Conservation (phyloP, 805 yeast genomes). For the Candida dajiaensis region DNA sequence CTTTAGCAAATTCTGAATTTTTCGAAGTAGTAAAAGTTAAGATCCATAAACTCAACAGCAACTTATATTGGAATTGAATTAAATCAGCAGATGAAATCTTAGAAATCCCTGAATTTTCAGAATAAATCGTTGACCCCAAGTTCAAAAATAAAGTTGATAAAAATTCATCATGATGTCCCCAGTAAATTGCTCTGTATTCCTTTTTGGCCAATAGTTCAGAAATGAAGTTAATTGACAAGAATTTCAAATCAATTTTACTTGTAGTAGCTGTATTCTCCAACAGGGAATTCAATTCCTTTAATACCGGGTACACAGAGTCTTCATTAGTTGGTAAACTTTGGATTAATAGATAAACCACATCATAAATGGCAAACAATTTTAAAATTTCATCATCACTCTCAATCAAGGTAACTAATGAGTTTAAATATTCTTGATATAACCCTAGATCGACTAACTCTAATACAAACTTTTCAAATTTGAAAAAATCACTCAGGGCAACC, state of each 20-base stretch:
- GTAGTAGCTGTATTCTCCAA: conserved; percentile 19
- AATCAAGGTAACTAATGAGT: conserved; percentile 47
- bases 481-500: conserved; percentile 55
- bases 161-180: conserved; percentile 35
- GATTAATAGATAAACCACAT: conserved; percentile 44
- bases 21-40: conserved; percentile 60
- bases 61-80: conserved; percentile 74
- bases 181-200: conserved; percentile 46
- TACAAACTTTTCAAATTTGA: conserved; percentile 30
- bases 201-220: conserved; percentile 49
- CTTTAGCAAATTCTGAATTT: conserved; percentile 47
- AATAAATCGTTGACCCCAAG: conserved; percentile 27
- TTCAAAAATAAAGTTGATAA: conserved; percentile 45
- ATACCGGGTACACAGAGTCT: conserved; percentile 12
- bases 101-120: conserved; percentile 23
- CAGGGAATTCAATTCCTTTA: conserved; percentile 12
- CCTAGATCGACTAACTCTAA: conserved; percentile 29
- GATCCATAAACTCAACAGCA: conserved; percentile 77
- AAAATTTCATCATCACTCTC: conserved; percentile 51
- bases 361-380: conserved; percentile 48
- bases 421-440: conserved; percentile 11
- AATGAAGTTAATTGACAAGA: conserved; percentile 58
- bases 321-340: conserved; percentile 21
- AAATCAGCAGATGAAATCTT: conserved; percentile 20
- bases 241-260: conserved; percentile 46